A percentile compares a stretch with the other conserved stretches of the same genome.
phyloP scores from a whole-genome alignment of 805 yeast genomes.

The Candida peoriensis region DNA sequence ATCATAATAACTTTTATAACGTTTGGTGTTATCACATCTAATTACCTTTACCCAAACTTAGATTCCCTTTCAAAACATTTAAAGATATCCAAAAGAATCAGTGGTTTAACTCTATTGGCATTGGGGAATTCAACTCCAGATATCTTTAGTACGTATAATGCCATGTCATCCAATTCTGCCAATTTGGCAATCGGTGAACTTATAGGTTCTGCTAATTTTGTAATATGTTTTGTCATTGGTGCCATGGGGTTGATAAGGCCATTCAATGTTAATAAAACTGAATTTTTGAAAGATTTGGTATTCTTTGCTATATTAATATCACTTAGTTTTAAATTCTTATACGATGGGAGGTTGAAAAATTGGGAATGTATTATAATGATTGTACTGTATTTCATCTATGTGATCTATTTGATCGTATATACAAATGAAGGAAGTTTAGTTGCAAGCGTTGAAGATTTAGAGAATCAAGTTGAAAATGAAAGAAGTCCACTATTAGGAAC shows the following conservation, averaged over 20 bases:
- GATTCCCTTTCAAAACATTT: slow-evolving; percentile 57
- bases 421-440: slow-evolving; percentile 38
- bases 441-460: too few species aligned
- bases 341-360: slow-evolving; percentile 49
- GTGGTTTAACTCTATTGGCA: slow-evolving; percentile 85
- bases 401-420: slow-evolving; percentile 29
- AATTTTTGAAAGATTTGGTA: slow-evolving; percentile 56
- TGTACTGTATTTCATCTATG: slow-evolving; percentile 52
- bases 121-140: slow-evolving; percentile 94
- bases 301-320: slow-evolving; percentile 50
- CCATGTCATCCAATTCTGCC: slow-evolving; percentile 66
- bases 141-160: slow-evolving; percentile 76
- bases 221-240: slow-evolving; percentile 77
- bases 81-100: slow-evolving; percentile 65
- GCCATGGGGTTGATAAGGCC: slow-evolving; percentile 67
- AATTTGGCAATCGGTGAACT: slow-evolving; percentile 85
- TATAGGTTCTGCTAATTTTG: slow-evolving; percentile 85
- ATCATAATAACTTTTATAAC: slow-evolving; percentile 36
- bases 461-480: slow-evolving; percentile 1
- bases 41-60: slow-evolving; percentile 75
- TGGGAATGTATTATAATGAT: slow-evolving; percentile 57
- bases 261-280: slow-evolving; percentile 45
- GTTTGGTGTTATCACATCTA: slow-evolving; percentile 78
- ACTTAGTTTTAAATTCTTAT: slow-evolving; percentile 45
- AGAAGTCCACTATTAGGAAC: neutral